Percentiles rank a stretch among this genome's conserved stretches.
These are phyloP conservation scores for Boletus mariae DNA, from an alignment of 1,284 basidiomycete genomes.

Conservation along the genomic window DNA sequence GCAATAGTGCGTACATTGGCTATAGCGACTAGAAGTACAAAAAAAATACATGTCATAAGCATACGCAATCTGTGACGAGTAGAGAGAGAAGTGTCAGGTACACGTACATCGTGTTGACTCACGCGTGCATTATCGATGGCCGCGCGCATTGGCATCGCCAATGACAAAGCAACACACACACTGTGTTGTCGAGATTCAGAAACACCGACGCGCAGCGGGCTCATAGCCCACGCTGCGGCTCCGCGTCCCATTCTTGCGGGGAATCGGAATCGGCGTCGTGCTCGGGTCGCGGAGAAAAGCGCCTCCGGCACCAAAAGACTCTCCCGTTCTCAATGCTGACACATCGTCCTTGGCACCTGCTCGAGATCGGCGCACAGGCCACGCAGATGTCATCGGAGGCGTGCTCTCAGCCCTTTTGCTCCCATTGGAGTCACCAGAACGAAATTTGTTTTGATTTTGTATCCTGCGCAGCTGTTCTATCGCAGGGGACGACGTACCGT, in stretches of 20 bases:
- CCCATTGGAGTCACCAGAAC: not conserved
- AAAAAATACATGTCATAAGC: conserved; percentile 14
- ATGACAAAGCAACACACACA: not conserved
- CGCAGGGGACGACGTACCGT: conserved; percentile 16
- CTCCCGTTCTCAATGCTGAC: conserved; percentile 5
- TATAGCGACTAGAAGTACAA: conserved; percentile 14
- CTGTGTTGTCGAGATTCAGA: conserved; percentile 8
- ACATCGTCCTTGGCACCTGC: conserved; percentile 14
- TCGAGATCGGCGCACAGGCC: conserved; percentile 17
- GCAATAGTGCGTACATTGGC: conserved; percentile 1
- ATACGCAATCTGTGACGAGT: not conserved
- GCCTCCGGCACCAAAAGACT: conserved; percentile 7
- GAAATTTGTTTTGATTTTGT: conserved; percentile 5
- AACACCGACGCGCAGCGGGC: conserved; percentile 9
- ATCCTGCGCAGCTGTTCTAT: conserved; percentile 21
- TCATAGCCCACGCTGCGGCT: conserved; percentile 28
- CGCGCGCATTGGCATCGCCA: not conserved
- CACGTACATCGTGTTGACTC: conserved; percentile 15
- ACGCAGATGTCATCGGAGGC: conserved; percentile 24
- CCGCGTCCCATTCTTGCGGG: conserved; percentile 21
- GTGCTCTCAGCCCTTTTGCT: conserved; percentile 30
- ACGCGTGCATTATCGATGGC: conserved; percentile 7
- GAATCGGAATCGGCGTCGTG: conserved; percentile 20
- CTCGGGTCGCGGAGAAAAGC: conserved; percentile 30
- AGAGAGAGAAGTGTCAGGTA: not conserved